These are phyloP conservation scores for Kazachstania sp. DNA, from an alignment of 1,139 yeast genomes.

Conservation along the genomic window DNA sequence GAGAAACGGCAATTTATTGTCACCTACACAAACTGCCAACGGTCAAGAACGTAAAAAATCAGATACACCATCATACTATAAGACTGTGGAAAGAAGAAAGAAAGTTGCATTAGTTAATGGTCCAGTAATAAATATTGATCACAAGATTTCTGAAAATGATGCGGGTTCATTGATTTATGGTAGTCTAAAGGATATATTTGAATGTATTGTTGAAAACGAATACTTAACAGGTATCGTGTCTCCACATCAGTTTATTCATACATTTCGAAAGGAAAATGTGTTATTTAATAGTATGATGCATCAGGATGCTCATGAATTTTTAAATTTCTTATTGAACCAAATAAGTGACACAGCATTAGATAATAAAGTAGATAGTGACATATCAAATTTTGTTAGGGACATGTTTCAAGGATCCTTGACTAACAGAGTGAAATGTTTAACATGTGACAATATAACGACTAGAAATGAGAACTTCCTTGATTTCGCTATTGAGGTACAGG, in stretches of 20 bases:
- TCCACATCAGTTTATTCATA: conserved; percentile 64
- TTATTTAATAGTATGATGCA: conserved; percentile 89
- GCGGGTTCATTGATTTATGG: conserved; percentile 48
- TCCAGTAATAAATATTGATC: conserved; percentile 76
- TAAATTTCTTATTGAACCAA: conserved; percentile 76
- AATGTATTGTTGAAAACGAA: conserved; percentile 64
- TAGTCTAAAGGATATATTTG: conserved; percentile 77
- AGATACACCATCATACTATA: neutral
- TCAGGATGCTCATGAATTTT: conserved; percentile 96
- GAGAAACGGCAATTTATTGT: neutral
- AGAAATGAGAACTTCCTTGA: conserved; percentile 84
- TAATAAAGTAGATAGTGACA: conserved; percentile 28
- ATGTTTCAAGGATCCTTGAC: conserved; percentile 81
- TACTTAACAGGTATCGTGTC: conserved; percentile 77
- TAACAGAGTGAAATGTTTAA: conserved; percentile 80
- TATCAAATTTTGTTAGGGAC: conserved; percentile 51
- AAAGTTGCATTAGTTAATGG: conserved; percentile 73
- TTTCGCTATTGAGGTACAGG: conserved; percentile 64
- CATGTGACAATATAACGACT: conserved; percentile 77
- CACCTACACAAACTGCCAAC: neutral
- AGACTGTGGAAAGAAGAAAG: conserved; percentile 62
- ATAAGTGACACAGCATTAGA: conserved; percentile 55
- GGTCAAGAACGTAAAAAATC: neutral
- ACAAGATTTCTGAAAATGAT: conserved; percentile 19
- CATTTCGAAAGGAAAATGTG: conserved; percentile 72